These are phyloP conservation scores for Phoenix dactylifera DNA, from an alignment of 176 grass and related monocot genomes.

Conservation along the genomic window DNA sequence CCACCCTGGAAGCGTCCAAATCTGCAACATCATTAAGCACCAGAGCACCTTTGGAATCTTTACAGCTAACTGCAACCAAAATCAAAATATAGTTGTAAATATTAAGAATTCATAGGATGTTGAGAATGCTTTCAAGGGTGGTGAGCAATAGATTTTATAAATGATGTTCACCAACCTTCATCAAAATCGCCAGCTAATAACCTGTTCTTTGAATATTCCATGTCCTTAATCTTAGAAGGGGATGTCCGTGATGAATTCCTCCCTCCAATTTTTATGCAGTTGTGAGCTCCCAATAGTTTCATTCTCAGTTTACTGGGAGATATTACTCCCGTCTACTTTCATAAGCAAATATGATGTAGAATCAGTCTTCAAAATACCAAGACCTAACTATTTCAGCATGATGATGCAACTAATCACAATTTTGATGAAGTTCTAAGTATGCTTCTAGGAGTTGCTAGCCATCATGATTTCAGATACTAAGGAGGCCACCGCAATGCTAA, in stretches of 20 bases:
- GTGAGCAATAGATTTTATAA: too few relatives aligned
- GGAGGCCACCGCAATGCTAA: too few relatives aligned
- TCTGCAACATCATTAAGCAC: constrained; percentile 18
- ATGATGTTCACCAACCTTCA: constrained; percentile 36
- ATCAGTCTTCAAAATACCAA: too few relatives aligned
- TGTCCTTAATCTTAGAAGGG: constrained; percentile 51
- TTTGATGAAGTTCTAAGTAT: too few relatives aligned
- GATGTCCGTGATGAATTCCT: constrained; percentile 54
- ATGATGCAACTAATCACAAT: too few relatives aligned
- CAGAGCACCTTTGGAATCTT: constrained; percentile 27
- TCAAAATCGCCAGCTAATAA: constrained; percentile 49
- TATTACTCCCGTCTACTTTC: constrained; percentile 58
- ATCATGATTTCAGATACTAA: too few relatives aligned
- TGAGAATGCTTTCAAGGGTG: too few relatives aligned
- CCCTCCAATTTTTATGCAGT: constrained; percentile 50
- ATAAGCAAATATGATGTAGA: background rate
- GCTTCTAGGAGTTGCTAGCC: too few relatives aligned
- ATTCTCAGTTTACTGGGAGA: constrained; percentile 90
- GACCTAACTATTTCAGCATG: too few relatives aligned
- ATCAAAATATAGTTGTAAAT: background rate
- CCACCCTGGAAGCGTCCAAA: constrained; percentile 10
- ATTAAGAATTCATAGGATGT: too few relatives aligned
- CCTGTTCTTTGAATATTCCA: constrained; percentile 42
- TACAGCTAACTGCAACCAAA: constrained; percentile 41
- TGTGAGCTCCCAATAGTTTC: constrained; percentile 64